A percentile compares a stretch with the other conserved stretches of the same genome.
Evolutionary conservation across 768 basidiomycete species (phyloP).

Genomic region (Albatrellus ellisii): DNA sequence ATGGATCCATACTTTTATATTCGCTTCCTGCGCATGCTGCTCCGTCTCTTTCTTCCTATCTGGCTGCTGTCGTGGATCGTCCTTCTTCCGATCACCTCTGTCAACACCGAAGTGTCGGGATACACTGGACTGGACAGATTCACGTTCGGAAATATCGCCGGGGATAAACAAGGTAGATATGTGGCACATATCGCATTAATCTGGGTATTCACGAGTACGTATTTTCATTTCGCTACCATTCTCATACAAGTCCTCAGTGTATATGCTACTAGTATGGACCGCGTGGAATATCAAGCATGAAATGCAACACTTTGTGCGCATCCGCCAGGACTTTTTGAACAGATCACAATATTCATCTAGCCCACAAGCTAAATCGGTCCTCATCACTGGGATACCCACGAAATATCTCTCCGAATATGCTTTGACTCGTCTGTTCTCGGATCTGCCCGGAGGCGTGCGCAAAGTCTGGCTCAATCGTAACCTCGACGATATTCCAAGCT

Average conservation of each 20-base stretch:
- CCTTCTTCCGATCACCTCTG: conserved; percentile 63
- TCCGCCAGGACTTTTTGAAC: conserved; percentile 75
- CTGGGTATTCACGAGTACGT: conserved; percentile 68
- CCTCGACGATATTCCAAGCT: conserved; percentile 73
- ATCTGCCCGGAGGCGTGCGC: conserved; percentile 82
- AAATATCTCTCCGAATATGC: conserved; percentile 61
- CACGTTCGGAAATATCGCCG: conserved; percentile 67
- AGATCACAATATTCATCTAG: conserved; percentile 57
- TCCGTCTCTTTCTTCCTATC: conserved; percentile 73
- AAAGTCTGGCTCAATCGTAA: conserved; percentile 89
- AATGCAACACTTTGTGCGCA: conserved; percentile 65
- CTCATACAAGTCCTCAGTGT: background rate
- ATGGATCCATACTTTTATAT: conserved; percentile 92
- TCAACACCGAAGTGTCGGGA: conserved; percentile 31
- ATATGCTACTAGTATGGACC: conserved; percentile 53
- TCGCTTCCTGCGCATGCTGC: conserved; percentile 78
- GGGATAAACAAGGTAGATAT: conserved; percentile 40
- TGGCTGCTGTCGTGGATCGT: conserved; percentile 85
- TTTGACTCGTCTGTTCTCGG: conserved; percentile 56
- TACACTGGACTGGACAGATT: conserved; percentile 53
- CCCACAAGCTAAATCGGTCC: conserved; percentile 80
- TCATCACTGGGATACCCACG: conserved; percentile 80
- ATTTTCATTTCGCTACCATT: background rate
- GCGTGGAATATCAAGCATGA: conserved; percentile 70
- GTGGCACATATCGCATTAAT: conserved; percentile 69